These are phyloP conservation scores for Parietichytrium sp. DNA, from an alignment of 108 stramenopile genomes.

Conservation along the genomic window DNA sequence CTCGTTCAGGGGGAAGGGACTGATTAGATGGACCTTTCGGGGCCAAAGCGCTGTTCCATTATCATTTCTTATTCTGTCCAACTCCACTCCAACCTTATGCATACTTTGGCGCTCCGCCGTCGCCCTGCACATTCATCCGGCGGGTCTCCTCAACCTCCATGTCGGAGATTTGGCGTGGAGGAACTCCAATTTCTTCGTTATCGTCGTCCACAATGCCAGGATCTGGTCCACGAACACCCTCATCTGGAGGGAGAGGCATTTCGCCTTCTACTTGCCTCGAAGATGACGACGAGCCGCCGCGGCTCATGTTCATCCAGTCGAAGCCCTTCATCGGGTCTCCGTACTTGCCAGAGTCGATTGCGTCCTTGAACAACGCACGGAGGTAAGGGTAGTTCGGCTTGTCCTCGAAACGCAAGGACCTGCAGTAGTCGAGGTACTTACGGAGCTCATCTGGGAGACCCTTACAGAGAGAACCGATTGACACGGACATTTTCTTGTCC, in stretches of 20 bases:
- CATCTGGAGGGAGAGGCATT: too few relatives aligned
- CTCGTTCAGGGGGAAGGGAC: too few relatives aligned
- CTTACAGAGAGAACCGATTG: slow-evolving; percentile 97
- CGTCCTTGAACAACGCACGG: slow-evolving; percentile 90
- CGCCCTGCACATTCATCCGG: too few relatives aligned
- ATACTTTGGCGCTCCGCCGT: too few relatives aligned
- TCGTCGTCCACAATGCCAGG: too few relatives aligned
- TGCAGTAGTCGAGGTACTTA: slow-evolving; percentile 99
- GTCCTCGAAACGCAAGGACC: slow-evolving; percentile 95
- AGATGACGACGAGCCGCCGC: neutral
- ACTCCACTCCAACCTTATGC: too few relatives aligned
- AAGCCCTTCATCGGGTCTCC: slow-evolving; percentile 99
- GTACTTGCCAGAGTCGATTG: slow-evolving; percentile 90
- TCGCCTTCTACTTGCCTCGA: too few relatives aligned
- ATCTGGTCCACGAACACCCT: too few relatives aligned
- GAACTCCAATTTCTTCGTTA: too few relatives aligned
- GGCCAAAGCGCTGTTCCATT: too few relatives aligned
- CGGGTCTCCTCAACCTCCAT: slow-evolving; percentile 32
- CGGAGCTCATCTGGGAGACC: slow-evolving; percentile 98
- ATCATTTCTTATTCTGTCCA: too few relatives aligned
- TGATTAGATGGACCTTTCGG: too few relatives aligned
- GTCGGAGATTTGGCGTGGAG: slow-evolving; percentile 13
- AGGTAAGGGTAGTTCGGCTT: slow-evolving; percentile 99
- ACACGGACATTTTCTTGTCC: slow-evolving; percentile 99
- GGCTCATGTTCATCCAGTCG: slow-evolving; percentile 76